Percentiles rank a stretch among this genome's conserved stretches.
phyloP scores from a whole-genome alignment of 1,284 basidiomycete species.

The Cryptococcus wingfieldii region DNA sequence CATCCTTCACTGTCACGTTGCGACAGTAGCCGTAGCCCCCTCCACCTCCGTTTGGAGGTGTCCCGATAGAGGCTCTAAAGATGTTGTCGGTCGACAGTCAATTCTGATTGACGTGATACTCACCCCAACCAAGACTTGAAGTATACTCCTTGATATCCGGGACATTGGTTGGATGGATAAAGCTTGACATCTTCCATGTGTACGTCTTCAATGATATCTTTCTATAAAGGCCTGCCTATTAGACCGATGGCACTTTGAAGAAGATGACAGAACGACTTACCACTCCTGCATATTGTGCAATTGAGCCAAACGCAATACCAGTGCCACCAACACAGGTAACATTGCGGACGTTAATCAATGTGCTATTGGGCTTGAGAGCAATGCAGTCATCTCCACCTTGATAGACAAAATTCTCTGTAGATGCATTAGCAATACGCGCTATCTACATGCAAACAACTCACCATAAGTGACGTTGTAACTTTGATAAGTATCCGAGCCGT shows the following conservation, averaged over 20 bases:
- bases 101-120: neutral
- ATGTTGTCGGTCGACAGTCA: neutral
- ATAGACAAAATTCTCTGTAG: conserved; percentile 27
- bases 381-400: conserved; percentile 60
- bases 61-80: conserved; percentile 51
- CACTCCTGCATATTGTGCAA: conserved; percentile 59
- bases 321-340: conserved; percentile 61
- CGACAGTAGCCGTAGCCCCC: conserved; percentile 57
- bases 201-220: conserved; percentile 59
- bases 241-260: neutral
- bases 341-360: conserved; percentile 55
- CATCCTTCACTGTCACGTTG: conserved; percentile 54
- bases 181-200: conserved; percentile 53
- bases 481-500: conserved; percentile 55
- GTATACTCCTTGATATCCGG: conserved; percentile 52
- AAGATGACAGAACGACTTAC: conserved; percentile 31
- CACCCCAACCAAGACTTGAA: conserved; percentile 62
- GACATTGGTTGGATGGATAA: conserved; percentile 14
- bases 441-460: conserved; percentile 3
- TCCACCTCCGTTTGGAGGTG: conserved; percentile 62
- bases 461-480: conserved; percentile 55
- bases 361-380: conserved; percentile 63
- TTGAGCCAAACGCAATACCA: conserved; percentile 61
- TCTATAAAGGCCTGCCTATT: conserved; percentile 24
- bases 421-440: neutral